Evolutionary conservation across 139 green algal genomes (phyloP), one percentile per base, ranked within the genome.

Genomic region (Picochlorum sp.): DNA sequence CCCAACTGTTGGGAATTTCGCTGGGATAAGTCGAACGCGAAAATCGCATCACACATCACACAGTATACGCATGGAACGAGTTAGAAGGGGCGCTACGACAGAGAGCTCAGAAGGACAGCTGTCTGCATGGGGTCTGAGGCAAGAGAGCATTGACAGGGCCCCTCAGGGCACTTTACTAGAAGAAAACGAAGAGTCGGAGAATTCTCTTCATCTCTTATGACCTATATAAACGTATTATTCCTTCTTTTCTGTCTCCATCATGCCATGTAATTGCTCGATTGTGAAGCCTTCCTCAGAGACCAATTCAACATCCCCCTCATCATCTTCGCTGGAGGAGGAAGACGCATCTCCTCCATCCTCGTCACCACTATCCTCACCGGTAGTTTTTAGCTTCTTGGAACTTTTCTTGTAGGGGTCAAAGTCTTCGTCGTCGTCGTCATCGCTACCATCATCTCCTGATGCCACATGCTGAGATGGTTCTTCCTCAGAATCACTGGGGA

Each of bases 381-480:
- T 50, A 44, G 10, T 15, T 50, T 50, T 16, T 15, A 14, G 44
- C 45, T 9, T 54, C 37, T 62, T 37, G 61, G 63, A 47, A 47
- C 51, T 50, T 71, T 24, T 61, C 24, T 18, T 32, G 15, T 20
- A 34, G 13, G 64, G 64, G 20, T 68, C 45, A 45, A 72, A 77
- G 37, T 77, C 70, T 5, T 77, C 64, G 11, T 77, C 70, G 52
- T 77, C 32, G 16, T 58, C n/a, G n/a, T 66, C 68, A 47, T 74
- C 68, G 20, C 49, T 37, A 44, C 71, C 69, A 24, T 52, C 47
- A 41, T 41, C 34, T 1, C 34, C 34, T 71, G 63, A 8, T 59
- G 68, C 4, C 71, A 55, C 44, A 34, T 38, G 45, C n/a, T 21
- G 50, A 23, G 21, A 50, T 6, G 32, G 47, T 63, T 57, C 58